phyloP scores from a whole-genome alignment of 2,329 filamentous ascomycete genomes.

The Monosporascus sp. region DNA sequence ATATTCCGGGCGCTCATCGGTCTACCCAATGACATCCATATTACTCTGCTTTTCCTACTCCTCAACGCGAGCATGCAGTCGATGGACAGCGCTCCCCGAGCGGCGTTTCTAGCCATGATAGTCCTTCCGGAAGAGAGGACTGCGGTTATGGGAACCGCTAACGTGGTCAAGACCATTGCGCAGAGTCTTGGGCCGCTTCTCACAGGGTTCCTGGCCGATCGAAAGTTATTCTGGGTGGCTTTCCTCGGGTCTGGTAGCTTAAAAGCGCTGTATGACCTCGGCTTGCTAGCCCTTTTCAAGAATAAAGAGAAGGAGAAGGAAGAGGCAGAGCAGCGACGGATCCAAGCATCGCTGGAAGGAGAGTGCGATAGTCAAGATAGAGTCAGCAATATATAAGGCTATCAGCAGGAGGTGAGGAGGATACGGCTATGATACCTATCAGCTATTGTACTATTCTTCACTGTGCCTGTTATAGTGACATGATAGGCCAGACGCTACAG shows the following conservation, averaged over 20 bases:
- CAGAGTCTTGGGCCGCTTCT: constrained; percentile 58
- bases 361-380: neutral
- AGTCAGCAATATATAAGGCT: neutral
- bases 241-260: constrained; percentile 59
- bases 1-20: constrained; percentile 61
- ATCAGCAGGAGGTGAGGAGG: neutral
- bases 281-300: constrained; percentile 46
- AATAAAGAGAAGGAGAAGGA: constrained; percentile 14
- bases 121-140: constrained; percentile 63
- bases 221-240: constrained; percentile 53
- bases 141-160: constrained; percentile 65
- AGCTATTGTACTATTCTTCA: neutral
- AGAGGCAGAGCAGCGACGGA: neutral
- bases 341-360: neutral
- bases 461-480: neutral
- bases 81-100: constrained; percentile 68
- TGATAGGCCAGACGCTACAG: too few species aligned
- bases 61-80: constrained; percentile 57
- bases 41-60: constrained; percentile 56
- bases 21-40: constrained; percentile 43
- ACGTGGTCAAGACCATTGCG: constrained; percentile 61
- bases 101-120: constrained; percentile 63
- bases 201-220: constrained; percentile 57
- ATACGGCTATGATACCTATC: neutral
- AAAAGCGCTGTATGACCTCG: constrained; percentile 58